Conservation (phyloP, 1,139 yeast genomes). For the Kodamaea sp. region DNA sequence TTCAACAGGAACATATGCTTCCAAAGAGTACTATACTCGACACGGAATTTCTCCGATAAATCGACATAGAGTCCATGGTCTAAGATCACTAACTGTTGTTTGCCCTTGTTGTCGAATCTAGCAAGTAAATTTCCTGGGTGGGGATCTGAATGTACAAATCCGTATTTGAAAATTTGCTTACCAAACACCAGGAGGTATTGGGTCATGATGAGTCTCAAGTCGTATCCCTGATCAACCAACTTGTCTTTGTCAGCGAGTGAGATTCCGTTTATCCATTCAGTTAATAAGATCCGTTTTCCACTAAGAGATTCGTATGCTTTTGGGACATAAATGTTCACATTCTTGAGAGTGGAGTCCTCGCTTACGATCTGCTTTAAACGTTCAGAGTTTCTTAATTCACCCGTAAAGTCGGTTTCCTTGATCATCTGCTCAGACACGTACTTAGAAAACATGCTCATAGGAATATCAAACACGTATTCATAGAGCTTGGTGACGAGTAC, state of each 20-base stretch:
- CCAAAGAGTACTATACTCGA: conserved; percentile 66
- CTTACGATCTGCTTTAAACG: conserved; percentile 21
- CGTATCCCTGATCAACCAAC: conserved; percentile 41
- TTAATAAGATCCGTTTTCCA: conserved; percentile 53
- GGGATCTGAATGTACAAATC: conserved; percentile 78
- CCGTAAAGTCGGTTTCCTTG: conserved; percentile 61
- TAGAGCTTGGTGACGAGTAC: conserved; percentile 52
- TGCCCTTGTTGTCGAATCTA: conserved; percentile 37
- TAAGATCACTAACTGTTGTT: conserved; percentile 64
- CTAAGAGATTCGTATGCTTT: conserved; percentile 45
- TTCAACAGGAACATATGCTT: conserved; percentile 58
- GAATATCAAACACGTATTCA: conserved; percentile 63
- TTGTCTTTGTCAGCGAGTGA: conserved; percentile 49
- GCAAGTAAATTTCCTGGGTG: conserved; percentile 79
- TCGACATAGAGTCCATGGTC: conserved; percentile 76
- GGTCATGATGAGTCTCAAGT: conserved; percentile 47
- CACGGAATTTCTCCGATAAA: conserved; percentile 51
- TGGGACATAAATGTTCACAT: conserved; percentile 48
- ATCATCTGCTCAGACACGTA: conserved; percentile 59
- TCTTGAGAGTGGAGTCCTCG: conserved; percentile 24
- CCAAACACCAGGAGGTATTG: conserved; percentile 60
- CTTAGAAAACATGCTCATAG: conserved; percentile 56
- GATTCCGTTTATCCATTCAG: conserved; percentile 80
- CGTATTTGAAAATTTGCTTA: conserved; percentile 72
- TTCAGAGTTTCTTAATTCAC: conserved; percentile 56